Evolutionary conservation across 306 rosid species (phyloP).

Genomic region (Quercus mongolica): DNA sequence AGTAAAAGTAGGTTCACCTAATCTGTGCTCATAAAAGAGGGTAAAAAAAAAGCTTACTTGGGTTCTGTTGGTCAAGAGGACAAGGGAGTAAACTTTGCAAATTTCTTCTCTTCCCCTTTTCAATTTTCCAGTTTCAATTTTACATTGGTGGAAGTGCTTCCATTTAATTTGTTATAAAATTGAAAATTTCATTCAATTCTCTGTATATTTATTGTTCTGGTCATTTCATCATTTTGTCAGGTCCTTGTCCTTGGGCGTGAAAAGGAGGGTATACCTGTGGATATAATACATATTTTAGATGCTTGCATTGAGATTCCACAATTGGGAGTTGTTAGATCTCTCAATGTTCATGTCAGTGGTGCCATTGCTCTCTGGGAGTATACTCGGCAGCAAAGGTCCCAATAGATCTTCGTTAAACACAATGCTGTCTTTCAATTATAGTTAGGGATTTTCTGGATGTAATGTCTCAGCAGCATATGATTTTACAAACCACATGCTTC

Average conservation of each 20-base stretch:
- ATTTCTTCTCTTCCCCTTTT: neutral
- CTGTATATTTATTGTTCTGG: neutral
- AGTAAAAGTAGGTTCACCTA: neutral
- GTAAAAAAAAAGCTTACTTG: neutral
- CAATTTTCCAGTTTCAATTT: neutral
- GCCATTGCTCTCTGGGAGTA: slow-evolving; percentile 98
- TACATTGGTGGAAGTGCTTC: neutral
- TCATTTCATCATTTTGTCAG: slow-evolving; percentile 35
- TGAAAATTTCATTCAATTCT: neutral
- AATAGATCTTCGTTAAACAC: slow-evolving; percentile 24
- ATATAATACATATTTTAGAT: slow-evolving; percentile 82
- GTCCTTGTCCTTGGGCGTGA: slow-evolving; percentile 93
- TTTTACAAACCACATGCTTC: neutral
- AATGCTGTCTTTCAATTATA: neutral
- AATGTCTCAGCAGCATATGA: neutral
- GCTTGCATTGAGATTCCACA: slow-evolving; percentile 93
- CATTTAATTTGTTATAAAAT: neutral
- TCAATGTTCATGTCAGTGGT: slow-evolving; percentile 95
- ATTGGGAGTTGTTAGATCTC: slow-evolving; percentile 92
- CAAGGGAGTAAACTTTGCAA: neutral
- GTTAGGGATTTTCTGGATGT: slow-evolving; percentile 1
- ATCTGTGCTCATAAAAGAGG: neutral
- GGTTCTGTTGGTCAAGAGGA: neutral
- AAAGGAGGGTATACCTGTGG: slow-evolving; percentile 95
- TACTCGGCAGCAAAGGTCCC: slow-evolving; percentile 84